Evolutionary conservation across 257 asterid genomes (phyloP).

Genomic region (Thymus quinquecostatus): DNA sequence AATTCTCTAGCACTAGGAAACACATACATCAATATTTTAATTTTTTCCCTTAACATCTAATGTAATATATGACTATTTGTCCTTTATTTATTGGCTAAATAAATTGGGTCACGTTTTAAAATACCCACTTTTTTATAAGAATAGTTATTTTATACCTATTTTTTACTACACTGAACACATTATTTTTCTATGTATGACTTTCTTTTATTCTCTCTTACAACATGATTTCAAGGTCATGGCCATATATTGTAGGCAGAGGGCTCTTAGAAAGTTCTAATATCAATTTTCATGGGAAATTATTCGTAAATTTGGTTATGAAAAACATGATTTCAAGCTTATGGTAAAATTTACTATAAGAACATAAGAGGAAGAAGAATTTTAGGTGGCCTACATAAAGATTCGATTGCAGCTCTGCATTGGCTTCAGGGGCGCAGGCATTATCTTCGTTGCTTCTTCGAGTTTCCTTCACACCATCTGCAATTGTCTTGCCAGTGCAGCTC

Average conservation of each 20-base stretch:
- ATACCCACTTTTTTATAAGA: no score
- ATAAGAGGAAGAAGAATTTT: slow-evolving; percentile 14
- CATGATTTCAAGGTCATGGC: slow-evolving; percentile 30
- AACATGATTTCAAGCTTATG: slow-evolving; percentile 1
- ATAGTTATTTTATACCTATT: no score
- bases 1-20: no score
- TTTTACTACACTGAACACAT: no score
- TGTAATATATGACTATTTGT: no score
- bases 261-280: no score
- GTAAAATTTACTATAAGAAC: not conserved
- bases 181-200: slow-evolving; percentile 23
- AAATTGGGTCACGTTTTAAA: no score
- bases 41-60: no score
- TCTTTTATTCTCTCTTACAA: no score
- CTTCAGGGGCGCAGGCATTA: slow-evolving; percentile 41
- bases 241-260: no score
- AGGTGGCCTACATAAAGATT: slow-evolving; percentile 37
- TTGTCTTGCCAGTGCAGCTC: slow-evolving; percentile 38
- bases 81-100: no score
- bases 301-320: not conserved
- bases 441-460: slow-evolving; percentile 33
- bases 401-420: slow-evolving; percentile 43
- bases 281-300: not conserved
- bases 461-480: slow-evolving; percentile 39
- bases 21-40: no score